phyloP scores from a whole-genome alignment of 805 yeast species.

The Ogataea corticis region DNA sequence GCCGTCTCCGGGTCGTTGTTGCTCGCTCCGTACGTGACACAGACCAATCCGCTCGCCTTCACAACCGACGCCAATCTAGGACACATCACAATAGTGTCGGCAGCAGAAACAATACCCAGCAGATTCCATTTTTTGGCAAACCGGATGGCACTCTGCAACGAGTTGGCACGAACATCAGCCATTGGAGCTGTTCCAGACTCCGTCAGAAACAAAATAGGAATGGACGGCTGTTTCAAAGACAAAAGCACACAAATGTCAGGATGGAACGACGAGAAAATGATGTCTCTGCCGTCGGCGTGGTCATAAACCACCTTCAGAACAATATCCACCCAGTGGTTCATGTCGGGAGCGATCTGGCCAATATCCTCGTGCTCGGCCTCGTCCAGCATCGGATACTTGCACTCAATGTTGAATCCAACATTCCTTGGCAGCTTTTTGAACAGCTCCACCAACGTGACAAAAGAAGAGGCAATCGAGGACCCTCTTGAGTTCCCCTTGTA shows the following conservation, averaged over 20 bases:
- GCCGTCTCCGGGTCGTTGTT: conserved; percentile 87
- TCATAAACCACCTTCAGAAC: conserved; percentile 79
- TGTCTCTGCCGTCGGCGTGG: conserved; percentile 74
- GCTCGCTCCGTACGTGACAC: conserved; percentile 85
- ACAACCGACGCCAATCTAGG: conserved; percentile 92
- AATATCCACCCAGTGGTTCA: conserved; percentile 87
- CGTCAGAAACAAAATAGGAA: conserved; percentile 86
- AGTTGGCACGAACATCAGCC: conserved; percentile 88
- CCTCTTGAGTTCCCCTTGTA: conserved; percentile 95
- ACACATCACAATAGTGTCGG: conserved; percentile 80
- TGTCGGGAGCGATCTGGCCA: conserved; percentile 79
- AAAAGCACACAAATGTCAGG: conserved; percentile 88
- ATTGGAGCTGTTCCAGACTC: conserved; percentile 83
- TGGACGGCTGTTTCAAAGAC: conserved; percentile 88
- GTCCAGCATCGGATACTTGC: conserved; percentile 93
- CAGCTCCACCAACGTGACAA: conserved; percentile 83
- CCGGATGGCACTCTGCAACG: conserved; percentile 86
- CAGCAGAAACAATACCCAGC: conserved; percentile 89
- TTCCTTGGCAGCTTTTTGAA: conserved; percentile 76
- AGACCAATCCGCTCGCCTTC: conserved; percentile 85
- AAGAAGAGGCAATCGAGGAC: conserved; percentile 83
- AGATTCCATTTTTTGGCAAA: conserved; percentile 90
- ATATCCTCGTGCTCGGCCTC: conserved; percentile 88
- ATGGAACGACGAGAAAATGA: conserved; percentile 89
- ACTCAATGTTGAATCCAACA: conserved; percentile 93